These are phyloP conservation scores for Simplicillium aogashimaense DNA, from an alignment of 2,329 filamentous ascomycete genomes.

Conservation along the genomic window DNA sequence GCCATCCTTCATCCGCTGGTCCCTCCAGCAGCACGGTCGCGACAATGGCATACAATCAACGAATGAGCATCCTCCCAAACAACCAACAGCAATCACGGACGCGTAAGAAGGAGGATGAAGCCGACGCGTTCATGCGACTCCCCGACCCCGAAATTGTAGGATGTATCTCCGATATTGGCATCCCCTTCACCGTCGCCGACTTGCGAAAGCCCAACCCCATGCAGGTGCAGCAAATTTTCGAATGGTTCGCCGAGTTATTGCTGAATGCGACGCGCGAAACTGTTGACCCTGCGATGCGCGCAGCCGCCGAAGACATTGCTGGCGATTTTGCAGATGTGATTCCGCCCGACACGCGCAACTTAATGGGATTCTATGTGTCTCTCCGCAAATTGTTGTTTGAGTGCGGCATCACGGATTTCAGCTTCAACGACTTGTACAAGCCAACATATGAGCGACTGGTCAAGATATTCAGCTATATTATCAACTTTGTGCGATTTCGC, in stretches of 20 bases:
- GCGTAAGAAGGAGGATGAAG: conserved; percentile 50
- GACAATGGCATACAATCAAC: conserved; percentile 46
- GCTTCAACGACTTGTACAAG: conserved; percentile 82
- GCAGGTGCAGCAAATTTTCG: conserved; percentile 94
- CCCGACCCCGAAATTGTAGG: conserved; percentile 77
- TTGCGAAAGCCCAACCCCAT: conserved; percentile 88
- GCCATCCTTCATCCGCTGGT: background rate
- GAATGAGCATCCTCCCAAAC: conserved; percentile 50
- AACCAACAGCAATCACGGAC: conserved; percentile 40
- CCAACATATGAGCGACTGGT: conserved; percentile 84
- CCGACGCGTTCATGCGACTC: conserved; percentile 50
- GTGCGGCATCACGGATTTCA: conserved; percentile 90
- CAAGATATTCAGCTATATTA: conserved; percentile 94
- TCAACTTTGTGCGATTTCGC: conserved; percentile 97
- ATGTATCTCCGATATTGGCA: conserved; percentile 95
- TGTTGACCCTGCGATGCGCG: conserved; percentile 89
- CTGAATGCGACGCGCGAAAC: conserved; percentile 91
- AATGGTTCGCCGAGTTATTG: conserved; percentile 91
- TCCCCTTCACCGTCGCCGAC: conserved; percentile 77
- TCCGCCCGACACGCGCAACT: conserved; percentile 77
- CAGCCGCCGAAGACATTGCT: conserved; percentile 78
- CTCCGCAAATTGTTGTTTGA: conserved; percentile 70
- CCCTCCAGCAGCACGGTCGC: no score
- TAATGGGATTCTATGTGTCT: conserved; percentile 92
- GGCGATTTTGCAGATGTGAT: conserved; percentile 79